A percentile compares a stretch with the other conserved stretches of the same genome.
Conservation (phyloP, 2,329 filamentous ascomycete genomes). For the Capronia coronata region DNA sequence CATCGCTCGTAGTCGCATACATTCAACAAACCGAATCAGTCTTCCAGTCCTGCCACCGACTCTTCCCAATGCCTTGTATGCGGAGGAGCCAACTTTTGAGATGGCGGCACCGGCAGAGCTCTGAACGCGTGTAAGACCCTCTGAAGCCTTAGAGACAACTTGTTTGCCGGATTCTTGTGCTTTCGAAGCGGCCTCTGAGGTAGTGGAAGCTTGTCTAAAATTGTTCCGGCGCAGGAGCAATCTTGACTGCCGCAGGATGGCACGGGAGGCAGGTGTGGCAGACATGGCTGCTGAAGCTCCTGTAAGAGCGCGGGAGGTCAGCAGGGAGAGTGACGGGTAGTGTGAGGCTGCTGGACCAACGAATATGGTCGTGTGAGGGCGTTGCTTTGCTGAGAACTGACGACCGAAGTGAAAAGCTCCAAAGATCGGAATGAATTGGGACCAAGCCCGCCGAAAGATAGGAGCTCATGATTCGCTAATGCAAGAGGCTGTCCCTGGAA, state of each 20-base stretch:
- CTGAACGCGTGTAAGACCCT: conserved; percentile 76
- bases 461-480: conserved; percentile 20
- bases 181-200: conserved; percentile 42
- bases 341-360: conserved; percentile 18
- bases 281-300: conserved; percentile 37
- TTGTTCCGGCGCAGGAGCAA: conserved; percentile 40
- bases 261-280: conserved; percentile 37
- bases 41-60: conserved; percentile 78
- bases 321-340: conserved; percentile 10
- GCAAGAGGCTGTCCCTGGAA: neutral
- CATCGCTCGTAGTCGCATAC: conserved; percentile 53
- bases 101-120: conserved; percentile 74
- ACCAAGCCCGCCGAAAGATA: conserved; percentile 8
- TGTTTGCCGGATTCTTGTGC: conserved; percentile 40
- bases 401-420: conserved; percentile 26
- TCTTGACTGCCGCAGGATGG: conserved; percentile 43
- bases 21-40: conserved; percentile 72
- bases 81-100: conserved; percentile 62
- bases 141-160: conserved; percentile 58
- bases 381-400: conserved; percentile 23
- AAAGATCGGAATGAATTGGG: conserved; percentile 21
- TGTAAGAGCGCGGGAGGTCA: conserved; percentile 6
- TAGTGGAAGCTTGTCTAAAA: conserved; percentile 44
- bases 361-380: neutral
- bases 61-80: conserved; percentile 61